Base-by-base conservation (phyloP, 2,329 filamentous ascomycete genomes). In the Colletotrichum sp. region DNA sequence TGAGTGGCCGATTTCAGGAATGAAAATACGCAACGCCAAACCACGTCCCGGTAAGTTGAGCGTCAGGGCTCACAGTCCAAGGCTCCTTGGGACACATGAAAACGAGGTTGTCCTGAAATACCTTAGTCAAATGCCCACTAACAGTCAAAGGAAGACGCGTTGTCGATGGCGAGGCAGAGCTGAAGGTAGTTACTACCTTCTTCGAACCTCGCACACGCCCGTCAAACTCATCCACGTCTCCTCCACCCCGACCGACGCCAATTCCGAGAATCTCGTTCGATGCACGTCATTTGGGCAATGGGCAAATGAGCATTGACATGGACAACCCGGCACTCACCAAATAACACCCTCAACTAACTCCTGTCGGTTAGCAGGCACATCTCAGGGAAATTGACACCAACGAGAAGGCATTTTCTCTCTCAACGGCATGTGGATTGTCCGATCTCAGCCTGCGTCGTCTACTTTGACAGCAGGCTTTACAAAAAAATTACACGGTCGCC, bases 401-500 rank as follows among this genome's bases (percentile, higher is more conserved):
- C 28, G 59, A 34, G 39, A 62, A 28, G 10, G 1, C 34, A 64
- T 36, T n/a, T 32, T 39, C 36, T 70, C 68, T 70, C 68, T 70
- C 57, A 52, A 70, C 68, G 34, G 68, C 68, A 63, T 70, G 24
- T 70, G 68, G 68, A 70, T 70, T 70, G 24, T 22, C 57, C 57
- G 24, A 55, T 63, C 36, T 70, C 67, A 30, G 16, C 67, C 55
- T 28, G 44, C 65, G 16, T 68, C 66, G 22, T 59, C 48, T 68
- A 66, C 67, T 62, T 24, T 30, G 57, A 63, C 36, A 24, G 36
- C 68, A 48, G 60, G 57, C 59, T 32, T 48, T 16, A 22, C 18
- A 70, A 26, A 59, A 63, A 70, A 70, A 74, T 69, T 76, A 76
- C 70, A 73, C 34, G 39, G 13, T 75, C 68, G 34, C 32, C 34